These are phyloP conservation scores for Magnolia officinalis DNA, from an alignment of 164 flowering plant genomes.

Conservation along the genomic window DNA sequence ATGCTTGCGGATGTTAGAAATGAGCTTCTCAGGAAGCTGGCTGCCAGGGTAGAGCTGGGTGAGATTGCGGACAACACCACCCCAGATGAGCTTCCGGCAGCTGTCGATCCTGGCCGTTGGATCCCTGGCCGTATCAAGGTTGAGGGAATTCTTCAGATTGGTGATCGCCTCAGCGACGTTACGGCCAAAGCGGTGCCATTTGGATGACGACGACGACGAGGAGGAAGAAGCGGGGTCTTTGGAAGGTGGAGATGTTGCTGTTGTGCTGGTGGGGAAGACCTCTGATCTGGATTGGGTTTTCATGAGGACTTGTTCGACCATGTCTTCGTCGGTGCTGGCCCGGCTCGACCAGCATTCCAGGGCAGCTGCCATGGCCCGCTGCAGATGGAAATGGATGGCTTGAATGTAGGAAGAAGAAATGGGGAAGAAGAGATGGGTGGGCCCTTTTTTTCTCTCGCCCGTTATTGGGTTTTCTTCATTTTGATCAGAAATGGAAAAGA, in stretches of 20 bases:
- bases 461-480: background rate
- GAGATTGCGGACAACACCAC: conserved; percentile 68
- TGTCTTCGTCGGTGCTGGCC: conserved; percentile 77
- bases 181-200: conserved; percentile 63
- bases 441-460: too few relatives aligned
- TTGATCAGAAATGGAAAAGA: background rate
- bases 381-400: background rate
- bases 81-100: conserved; percentile 65
- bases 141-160: conserved; percentile 69
- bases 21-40: conserved; percentile 90
- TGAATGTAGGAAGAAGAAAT: background rate
- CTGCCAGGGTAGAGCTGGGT: conserved; percentile 92
- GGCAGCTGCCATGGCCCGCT: conserved; percentile 69
- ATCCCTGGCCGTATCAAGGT: conserved; percentile 58
- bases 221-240: conserved; percentile 32
- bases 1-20: conserved; percentile 83
- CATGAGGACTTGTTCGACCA: conserved; percentile 87
- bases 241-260: conserved; percentile 1
- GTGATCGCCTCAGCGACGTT: conserved; percentile 78
- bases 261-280: conserved; percentile 10
- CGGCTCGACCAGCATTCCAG: conserved; percentile 93
- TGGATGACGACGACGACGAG: conserved; percentile 18
- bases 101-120: conserved; percentile 34
- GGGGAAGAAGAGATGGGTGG: background rate
- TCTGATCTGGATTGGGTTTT: conserved; percentile 75